Percentiles rank a stretch among this genome's conserved stretches.
Evolutionary conservation across 306 rosid species (phyloP).

Genomic region (Ormosia semicastrata): DNA sequence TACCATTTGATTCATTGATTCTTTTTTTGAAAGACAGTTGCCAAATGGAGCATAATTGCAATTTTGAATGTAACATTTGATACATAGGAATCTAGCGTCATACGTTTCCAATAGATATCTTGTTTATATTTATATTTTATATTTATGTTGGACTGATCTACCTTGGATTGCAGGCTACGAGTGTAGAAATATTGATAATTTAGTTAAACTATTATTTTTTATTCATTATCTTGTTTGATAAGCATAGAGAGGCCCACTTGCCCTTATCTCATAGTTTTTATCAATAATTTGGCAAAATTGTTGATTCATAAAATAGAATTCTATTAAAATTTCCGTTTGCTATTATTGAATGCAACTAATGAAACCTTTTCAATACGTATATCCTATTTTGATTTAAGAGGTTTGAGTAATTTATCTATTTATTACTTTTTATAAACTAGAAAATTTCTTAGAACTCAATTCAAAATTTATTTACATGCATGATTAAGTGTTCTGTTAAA

Average conservation of each 20-base stretch:
- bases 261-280: no score
- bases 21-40: slow-evolving; percentile 37
- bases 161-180: background rate
- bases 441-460: no score
- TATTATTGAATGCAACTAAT: no score
- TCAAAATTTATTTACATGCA: no score
- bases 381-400: no score
- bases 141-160: background rate
- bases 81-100: slow-evolving; percentile 35
- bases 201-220: background rate
- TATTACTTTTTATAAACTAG: no score
- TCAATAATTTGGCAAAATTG: no score
- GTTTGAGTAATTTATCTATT: no score
- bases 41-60: slow-evolving; percentile 28
- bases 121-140: slow-evolving; percentile 26
- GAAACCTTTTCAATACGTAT: no score
- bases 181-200: background rate
- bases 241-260: background rate
- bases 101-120: slow-evolving; percentile 6
- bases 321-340: no score
- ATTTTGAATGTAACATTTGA: slow-evolving; percentile 39
- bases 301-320: no score
- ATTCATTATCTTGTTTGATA: background rate
- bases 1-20: slow-evolving; percentile 52
- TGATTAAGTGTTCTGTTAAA: no score